phyloP scores from a whole-genome alignment of 768 basidiomycete species.

The Rhodosporidiobolus odoratus region DNA sequence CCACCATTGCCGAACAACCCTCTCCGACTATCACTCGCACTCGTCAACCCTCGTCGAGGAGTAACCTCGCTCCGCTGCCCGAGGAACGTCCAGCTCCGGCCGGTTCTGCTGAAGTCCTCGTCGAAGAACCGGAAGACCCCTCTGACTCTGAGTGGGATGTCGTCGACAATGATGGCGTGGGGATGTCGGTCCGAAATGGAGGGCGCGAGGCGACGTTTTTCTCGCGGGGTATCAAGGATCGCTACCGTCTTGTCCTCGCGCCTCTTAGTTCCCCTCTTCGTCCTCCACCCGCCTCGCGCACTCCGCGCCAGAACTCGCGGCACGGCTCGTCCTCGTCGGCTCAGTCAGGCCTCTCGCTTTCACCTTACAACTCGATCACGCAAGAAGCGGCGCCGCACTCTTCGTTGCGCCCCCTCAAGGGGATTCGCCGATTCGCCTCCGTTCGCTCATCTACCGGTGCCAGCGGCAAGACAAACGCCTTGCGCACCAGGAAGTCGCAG shows the following conservation, averaged over 20 bases:
- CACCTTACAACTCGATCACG: not conserved
- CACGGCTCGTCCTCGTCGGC: constrained; percentile 11
- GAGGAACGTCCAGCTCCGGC: not conserved
- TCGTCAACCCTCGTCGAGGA: constrained; percentile 4
- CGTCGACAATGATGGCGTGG: constrained; percentile 62
- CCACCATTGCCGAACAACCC: constrained; percentile 48
- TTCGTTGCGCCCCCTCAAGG: not conserved
- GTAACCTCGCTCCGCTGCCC: constrained; percentile 20
- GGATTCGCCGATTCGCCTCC: constrained; percentile 25
- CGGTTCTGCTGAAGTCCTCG: not conserved
- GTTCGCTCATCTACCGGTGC: constrained; percentile 11
- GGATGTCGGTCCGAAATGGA: constrained; percentile 68
- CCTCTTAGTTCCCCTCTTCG: constrained; percentile 9
- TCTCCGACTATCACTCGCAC: constrained; percentile 21
- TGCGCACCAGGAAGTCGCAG: not conserved
- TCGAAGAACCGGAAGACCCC: constrained; percentile 54
- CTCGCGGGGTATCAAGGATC: constrained; percentile 84
- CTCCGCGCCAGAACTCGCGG: not conserved
- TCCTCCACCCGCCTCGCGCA: not conserved
- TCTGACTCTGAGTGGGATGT: constrained; percentile 78
- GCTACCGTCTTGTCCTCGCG: constrained; percentile 58
- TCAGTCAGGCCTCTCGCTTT: constrained; percentile 4
- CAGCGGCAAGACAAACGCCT: not conserved
- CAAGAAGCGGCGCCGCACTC: constrained; percentile 9
- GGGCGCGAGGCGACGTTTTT: constrained; percentile 70